Evolutionary conservation across 441 rosid genomes (phyloP), one percentile per base, ranked within the genome.

Genomic region (Cnidoscolus chayamansa): DNA sequence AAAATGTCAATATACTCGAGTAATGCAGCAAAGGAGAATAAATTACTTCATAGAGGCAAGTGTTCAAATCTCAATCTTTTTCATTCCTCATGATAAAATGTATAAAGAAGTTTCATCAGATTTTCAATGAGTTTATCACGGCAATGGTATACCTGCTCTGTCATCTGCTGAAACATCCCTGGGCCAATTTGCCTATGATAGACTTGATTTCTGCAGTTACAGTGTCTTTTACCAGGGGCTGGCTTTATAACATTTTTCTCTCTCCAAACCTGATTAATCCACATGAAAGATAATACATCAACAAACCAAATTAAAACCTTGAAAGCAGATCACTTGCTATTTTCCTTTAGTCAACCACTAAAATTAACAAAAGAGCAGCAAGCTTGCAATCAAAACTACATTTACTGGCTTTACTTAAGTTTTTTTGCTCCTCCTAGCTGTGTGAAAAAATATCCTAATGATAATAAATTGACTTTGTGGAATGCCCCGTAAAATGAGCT

Each of bases 101-200:
- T 6, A 48, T 16, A 13, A 25, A 69, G 48, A 55, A 13, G 56
- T 25, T 16, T 53, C 51, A 75, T 31, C 16, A 56, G 35, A 48
- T 45, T 31, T 64, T 59, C 63, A 59, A 65, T 43, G 13, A 59
- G 13, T 65, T 50, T 15, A 40, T 10, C 47, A 54, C 54, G 59
- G 63, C 55, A 2, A 68, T 19, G 10, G 8, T n/a, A 20, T 80
- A 92, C 99, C 97, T 90, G 87, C 74, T 95, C 97, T 37, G 97
- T 90, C 98, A 93, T 95, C 83, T 95, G 99, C 79, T 95, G 99
- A 81, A 91, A 95, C 98, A 95, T 95, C 76, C 98, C 98, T 10
- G 99, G 99, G 78, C 97, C 99, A 81, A 95, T 90, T 85, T 95
- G 98, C 84, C 83, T 89, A 83, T 95, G 99, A 66, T 93, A 91